phyloP scores from a whole-genome alignment of 768 basidiomycete species.

The Suillus sp. region DNA sequence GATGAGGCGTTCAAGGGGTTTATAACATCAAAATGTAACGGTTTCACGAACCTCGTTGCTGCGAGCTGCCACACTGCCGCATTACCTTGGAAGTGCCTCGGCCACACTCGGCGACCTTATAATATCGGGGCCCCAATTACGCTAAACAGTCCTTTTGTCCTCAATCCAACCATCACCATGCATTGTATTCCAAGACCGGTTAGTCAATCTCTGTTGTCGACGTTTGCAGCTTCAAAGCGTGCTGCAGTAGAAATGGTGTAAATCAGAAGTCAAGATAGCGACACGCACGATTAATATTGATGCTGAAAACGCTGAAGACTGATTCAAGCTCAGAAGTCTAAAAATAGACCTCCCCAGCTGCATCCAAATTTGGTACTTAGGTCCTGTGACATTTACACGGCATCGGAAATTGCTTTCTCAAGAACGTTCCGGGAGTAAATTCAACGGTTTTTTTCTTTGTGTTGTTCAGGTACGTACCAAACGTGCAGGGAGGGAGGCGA shows the following conservation, averaged over 20 bases:
- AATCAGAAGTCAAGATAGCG: neutral
- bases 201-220: neutral
- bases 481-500: neutral
- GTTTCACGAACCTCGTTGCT: neutral
- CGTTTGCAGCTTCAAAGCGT: neutral
- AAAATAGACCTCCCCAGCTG: too few species aligned
- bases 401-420: neutral
- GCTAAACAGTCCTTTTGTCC: conserved; percentile 3
- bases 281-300: neutral
- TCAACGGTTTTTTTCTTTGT: neutral
- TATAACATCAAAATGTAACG: neutral
- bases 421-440: neutral
- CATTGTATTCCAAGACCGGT: neutral
- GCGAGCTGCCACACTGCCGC: neutral
- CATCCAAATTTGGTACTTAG: neutral
- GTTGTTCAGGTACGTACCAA: neutral
- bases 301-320: neutral
- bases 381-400: neutral
- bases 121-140: neutral
- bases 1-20: neutral
- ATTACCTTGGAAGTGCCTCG: neutral
- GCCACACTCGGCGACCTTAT: conserved; percentile 4
- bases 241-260: neutral
- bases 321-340: neutral
- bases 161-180: neutral